Base-by-base conservation (phyloP, 257 asterid species). In the Echium plantagineum region DNA sequence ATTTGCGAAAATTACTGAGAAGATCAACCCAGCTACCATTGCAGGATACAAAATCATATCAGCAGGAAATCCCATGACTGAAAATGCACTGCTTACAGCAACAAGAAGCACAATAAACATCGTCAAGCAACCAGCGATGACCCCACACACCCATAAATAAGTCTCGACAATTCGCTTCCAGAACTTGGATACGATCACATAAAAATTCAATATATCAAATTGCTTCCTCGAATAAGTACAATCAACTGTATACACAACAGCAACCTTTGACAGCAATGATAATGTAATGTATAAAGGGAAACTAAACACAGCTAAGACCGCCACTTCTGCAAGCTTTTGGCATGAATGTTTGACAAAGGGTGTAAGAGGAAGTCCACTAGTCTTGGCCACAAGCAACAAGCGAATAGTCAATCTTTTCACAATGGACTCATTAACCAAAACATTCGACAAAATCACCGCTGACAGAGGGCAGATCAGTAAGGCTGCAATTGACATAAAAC, bases 21-120 rank as follows among this genome's bases (percentile, higher is more conserved):
- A 85, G 3, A 88, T 52, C 59, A 88, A 54, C 51, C 94, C 95
- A 20, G 80, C 76, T 19, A 86, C 78, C 94, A 88, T 75, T 18
- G 94, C 96, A 42, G 97, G 94, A 66, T 84, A 91, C 21, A 91
- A 70, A 59, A 85, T 81, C 75, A 85, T 64, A 60, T 91, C 95
- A 0, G 87, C 59, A 0, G 94, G 88, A 73, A 85, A 88, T 21
- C 96, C 95, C 79, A 88, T 79, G 8, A 81, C 63, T 57, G 84
- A 73, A 69, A 91, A 82, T 24, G 69, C 64, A 51, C 69, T 75
- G 72, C 91, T 76, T 53, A 80, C 93, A 0, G 72, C 60, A 57
- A 81, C 67, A 0, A 90, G 74, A 21, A 85, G 73, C 52, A 81
- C 93, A 15, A 85, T 56, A 71, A 91, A 85, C 57, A 83, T 59